These are phyloP conservation scores for Mikania micrantha DNA, from an alignment of 129 eudicot genomes.

Conservation along the genomic window DNA sequence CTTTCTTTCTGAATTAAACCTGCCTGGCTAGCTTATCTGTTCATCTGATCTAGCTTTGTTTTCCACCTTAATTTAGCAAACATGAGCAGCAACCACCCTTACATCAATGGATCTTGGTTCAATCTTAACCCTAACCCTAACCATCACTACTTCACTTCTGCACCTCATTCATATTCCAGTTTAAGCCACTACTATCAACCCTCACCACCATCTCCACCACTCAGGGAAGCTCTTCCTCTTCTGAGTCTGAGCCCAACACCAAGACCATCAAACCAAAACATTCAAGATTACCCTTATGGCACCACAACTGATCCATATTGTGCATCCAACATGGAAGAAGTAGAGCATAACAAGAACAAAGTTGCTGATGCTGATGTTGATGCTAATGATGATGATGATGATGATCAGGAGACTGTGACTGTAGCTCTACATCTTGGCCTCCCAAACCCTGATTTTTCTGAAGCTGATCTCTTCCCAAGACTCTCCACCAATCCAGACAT, in stretches of 20 bases:
- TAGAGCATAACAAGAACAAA: conserved; percentile 30
- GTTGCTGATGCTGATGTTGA: background rate
- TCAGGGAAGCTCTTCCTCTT: conserved; percentile 79
- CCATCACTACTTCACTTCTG: conserved; percentile 8
- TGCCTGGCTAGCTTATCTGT: conserved; percentile 18
- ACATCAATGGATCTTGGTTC: conserved; percentile 49
- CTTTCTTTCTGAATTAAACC: conserved; percentile 4
- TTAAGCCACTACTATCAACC: conserved; percentile 19
- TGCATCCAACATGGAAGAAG: conserved; percentile 37
- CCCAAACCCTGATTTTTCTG: conserved; percentile 37
- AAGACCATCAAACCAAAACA: conserved; percentile 15
- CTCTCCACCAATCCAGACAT: conserved; percentile 18
- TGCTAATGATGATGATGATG: conserved; percentile 14
- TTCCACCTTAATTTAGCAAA: conserved; percentile 19
- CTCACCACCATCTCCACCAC: conserved; percentile 73
- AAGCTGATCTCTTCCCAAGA: conserved; percentile 38
- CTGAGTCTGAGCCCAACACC: conserved; percentile 50
- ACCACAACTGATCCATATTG: conserved; percentile 9
- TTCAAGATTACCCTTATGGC: background rate
- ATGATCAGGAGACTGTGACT: conserved; percentile 17
- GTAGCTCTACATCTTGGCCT: conserved; percentile 71
- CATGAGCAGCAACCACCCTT: conserved; percentile 59
- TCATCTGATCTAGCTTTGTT: conserved; percentile 16
- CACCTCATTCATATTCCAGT: conserved; percentile 13
- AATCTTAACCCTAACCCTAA: conserved; percentile 30